Base-by-base conservation (phyloP, 768 basidiomycete species). In the Suillus placidus region DNA sequence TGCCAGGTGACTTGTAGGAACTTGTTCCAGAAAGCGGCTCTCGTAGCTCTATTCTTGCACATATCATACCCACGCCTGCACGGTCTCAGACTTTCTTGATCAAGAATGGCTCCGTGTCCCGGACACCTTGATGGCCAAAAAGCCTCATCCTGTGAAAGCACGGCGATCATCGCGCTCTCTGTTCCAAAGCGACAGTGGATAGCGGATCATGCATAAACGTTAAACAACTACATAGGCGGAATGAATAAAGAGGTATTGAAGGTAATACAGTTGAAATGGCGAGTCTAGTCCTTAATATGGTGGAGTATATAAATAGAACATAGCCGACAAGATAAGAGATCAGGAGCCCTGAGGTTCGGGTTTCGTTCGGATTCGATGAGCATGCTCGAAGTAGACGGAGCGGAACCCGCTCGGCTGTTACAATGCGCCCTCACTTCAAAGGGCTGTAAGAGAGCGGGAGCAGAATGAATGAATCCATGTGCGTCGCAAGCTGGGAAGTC, bases 381-480 rank as follows among this genome's bases (percentile, higher is more conserved):
- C 30, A 52, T 51, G 26, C 30, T 20, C 30, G 12, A 58, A 58
- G 34, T 34, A 32, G 47, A 51, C 47, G 26, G 63, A 57, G 43
- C 52, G 52, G 65, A 42, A 52, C 20, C 40, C 16, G 20, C 30
- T 40, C 51, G n/a, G 37, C 26, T 58, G 20, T 10, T n/a, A n/a
- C n/a, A n/a, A 20, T 18, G 2, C 8, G 12, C 12, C 60, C 6
- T 52, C 81, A 94, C 81, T 94, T 93, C 66, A 97, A 82, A 66
- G 95, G 94, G 76, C 92, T 94, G 80, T 89, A 95, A 34, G 89
- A 80, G 55, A 96, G 82, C 30, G 95, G 91, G 60, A 82, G 78
- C 68, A 99, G 80, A 72, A 99, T 91, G 69, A 89, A 87, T 9
- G 91, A 87, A 76, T 95, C 91, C 97, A 98, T 98, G 18, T 81